These are phyloP conservation scores for Linnemannia schmuckeri DNA, from an alignment of 192 early-diverging fungal species.

Conservation along the genomic window DNA sequence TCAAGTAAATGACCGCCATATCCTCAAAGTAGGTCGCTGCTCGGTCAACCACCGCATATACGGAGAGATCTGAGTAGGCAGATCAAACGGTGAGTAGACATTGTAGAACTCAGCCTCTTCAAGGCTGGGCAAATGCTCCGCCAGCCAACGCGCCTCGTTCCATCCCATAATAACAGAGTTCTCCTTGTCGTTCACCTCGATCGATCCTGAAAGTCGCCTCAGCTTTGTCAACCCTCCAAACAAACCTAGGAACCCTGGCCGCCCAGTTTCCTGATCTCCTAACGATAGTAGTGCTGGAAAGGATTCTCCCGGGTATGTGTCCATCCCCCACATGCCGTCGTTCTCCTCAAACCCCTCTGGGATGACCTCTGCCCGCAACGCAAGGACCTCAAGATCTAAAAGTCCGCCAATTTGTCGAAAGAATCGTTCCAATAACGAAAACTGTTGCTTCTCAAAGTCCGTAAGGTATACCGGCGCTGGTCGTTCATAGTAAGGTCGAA, in stretches of 20 bases:
- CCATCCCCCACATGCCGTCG: constrained; percentile 3
- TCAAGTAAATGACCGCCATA: background rate
- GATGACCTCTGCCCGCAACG: background rate
- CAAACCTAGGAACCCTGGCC: background rate
- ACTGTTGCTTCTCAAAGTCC: background rate
- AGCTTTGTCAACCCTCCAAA: background rate
- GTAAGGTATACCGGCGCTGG: background rate
- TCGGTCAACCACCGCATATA: background rate
- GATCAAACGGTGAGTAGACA: background rate
- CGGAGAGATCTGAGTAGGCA: background rate
- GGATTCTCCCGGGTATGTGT: background rate
- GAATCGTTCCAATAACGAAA: background rate
- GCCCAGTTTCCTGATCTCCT: background rate
- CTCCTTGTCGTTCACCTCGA: background rate
- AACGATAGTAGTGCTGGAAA: background rate
- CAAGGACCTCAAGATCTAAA: background rate
- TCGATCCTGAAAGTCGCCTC: background rate
- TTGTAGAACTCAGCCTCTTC: background rate
- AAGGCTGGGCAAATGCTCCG: background rate
- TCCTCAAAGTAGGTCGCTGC: background rate
- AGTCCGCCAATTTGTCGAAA: background rate
- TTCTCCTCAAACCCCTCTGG: background rate
- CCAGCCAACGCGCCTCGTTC: background rate
- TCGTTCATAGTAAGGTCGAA: background rate
- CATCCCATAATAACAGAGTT: background rate